These are phyloP conservation scores for Venturia aucupariae DNA, from an alignment of 2,329 filamentous ascomycete genomes.

Conservation along the genomic window DNA sequence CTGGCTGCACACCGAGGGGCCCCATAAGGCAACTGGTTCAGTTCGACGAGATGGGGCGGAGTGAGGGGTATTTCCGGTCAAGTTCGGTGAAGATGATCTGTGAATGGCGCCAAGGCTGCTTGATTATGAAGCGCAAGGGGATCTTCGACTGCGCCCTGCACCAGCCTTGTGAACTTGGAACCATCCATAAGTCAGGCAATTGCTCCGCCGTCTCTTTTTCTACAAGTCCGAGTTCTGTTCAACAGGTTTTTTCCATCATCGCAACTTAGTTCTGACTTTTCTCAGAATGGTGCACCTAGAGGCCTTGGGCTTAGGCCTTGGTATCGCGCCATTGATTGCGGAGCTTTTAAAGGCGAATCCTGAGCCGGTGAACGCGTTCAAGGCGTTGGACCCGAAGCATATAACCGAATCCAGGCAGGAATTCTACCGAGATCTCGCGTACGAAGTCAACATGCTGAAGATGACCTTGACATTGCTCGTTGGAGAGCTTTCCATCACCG, in stretches of 20 bases:
- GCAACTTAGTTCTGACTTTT: background rate
- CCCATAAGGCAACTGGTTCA: background rate
- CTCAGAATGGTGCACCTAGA: background rate
- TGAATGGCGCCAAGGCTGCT: background rate
- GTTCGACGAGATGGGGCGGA: background rate
- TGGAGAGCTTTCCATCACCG: background rate
- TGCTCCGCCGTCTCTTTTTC: too few relatives aligned
- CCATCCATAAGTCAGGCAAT: background rate
- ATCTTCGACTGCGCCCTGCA: background rate
- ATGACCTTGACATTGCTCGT: background rate
- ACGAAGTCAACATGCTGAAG: background rate
- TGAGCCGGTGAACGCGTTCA: background rate
- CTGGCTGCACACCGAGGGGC: background rate
- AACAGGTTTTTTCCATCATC: background rate
- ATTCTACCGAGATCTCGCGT: background rate
- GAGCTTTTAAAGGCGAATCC: conserved; percentile 1
- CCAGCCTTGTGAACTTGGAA: background rate
- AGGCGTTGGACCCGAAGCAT: background rate
- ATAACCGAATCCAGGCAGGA: background rate
- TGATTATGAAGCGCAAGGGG: background rate
- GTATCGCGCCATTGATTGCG: background rate
- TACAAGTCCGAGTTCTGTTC: background rate
- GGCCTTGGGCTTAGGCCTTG: background rate
- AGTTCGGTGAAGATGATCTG: background rate
- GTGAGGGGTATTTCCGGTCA: background rate